Base-by-base conservation (phyloP, 2,329 filamentous ascomycete species). In the Stagonosporopsis rhizophila region DNA sequence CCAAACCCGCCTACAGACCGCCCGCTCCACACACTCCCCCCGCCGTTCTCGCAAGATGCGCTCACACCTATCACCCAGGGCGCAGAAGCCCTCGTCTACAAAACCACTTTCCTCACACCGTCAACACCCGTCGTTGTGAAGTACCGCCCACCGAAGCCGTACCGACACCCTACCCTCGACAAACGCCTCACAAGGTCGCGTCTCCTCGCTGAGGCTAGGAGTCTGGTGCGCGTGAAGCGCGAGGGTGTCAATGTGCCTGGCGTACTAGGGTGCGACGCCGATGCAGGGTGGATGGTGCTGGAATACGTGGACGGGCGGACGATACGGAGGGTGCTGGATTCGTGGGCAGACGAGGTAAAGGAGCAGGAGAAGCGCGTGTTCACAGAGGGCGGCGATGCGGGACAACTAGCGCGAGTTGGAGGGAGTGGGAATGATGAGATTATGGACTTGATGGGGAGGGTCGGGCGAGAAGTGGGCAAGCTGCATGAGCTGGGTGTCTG, bases 21-120 rank as follows among this genome's bases (percentile, higher is more conserved):
- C n/a, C 69, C 69, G 4, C 57, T 69, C 2, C 70, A 72, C 57
- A 67, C 62, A 2, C 66, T 70, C 35, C 69, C 71, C 0, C 35
- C 66, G 0, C 68, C 70, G 34, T 75, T 75, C 63, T 54, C 60
- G 79, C 84, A 85, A 73, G 80, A 84, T 59, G 80, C 85, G 35
- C 87, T 91, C 61, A 77, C 74, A 44, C 89, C 96, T 70, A 86
- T 98, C 67, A 89, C 91, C 54, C 95, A 98, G 83, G 95, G 95
- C 78, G 95, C 95, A 73, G 95, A 99, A 85, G 93, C 91, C 58
- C 91, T 94, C 63, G 86, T 99, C 72, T 98, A 96, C 85, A 89
- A 87, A 76, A 94, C 91, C 17, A 88, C 86, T 52, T 96, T 91
- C 79, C 87, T 97, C 51, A 75, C 83, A 1, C 84, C 90, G 35